Base-by-base conservation (phyloP, 2,329 filamentous ascomycete genomes). In the Trichoderma harzianum region DNA sequence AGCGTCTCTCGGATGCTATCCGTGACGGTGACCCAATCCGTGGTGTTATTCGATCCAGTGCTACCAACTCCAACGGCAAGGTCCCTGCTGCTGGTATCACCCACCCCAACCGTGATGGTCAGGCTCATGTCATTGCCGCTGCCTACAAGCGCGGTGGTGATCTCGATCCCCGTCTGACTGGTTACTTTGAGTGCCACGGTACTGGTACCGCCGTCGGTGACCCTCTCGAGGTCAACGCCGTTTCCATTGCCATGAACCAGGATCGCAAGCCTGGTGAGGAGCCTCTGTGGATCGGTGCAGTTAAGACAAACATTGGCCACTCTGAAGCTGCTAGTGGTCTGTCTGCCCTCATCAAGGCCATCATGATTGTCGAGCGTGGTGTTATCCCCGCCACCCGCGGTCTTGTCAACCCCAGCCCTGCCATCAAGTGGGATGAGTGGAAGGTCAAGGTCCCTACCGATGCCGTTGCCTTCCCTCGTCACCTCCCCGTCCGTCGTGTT, bases 171-270 rank as follows among this genome's bases (percentile, higher is more conserved):
- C 43, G 62, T 1, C 39, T 72, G 30, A 77, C 76, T 1, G 74
- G 62, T 30, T 76, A 75, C 57, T 72, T 79, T 10, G 86, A 89
- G 75, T 83, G 82, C 16, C 87, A 89, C 75, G 86, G 86, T 18
- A 87, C 86, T 0, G 86, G 86, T 10, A 89, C 87, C 14, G 79
- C 79, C 26, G 83, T 84, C 2, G 87, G 87, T 3, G 86, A 89
- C 72, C 85, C 86, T 1, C 83, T 85, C 26, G 87, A 88, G 74
- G 83, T 84, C 1, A 80, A 79, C 10, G 82, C 82, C 0, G 77
- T 86, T 5, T 75, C 74, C 1, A 72, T 71, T 0, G 75, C 80
- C 0, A 83, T 83, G 85, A 83, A 82, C 87, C 57, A 77, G 80
- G 3, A 74, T 65, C 70, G 70, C 72, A 62, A 58, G 70, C 26